These are phyloP conservation scores for Afroboletus lepidellus DNA, from an alignment of 1,284 basidiomycete genomes.

Conservation along the genomic window DNA sequence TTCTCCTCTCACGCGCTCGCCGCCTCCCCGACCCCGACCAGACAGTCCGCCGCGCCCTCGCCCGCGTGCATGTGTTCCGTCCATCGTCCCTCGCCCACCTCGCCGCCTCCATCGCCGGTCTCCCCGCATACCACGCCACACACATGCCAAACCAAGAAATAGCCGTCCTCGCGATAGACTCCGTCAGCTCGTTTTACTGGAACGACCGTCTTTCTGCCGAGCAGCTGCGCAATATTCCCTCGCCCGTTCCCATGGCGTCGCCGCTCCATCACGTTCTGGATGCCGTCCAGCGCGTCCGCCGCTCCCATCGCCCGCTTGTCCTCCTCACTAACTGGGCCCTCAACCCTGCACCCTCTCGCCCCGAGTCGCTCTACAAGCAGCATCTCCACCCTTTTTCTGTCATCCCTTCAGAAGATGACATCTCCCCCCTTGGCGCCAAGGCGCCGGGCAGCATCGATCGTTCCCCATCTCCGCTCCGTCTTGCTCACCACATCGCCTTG, in stretches of 20 bases:
- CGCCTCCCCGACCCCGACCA: slow-evolving; percentile 24
- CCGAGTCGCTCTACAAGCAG: slow-evolving; percentile 46
- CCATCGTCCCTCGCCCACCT: slow-evolving; percentile 67
- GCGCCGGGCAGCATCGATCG: slow-evolving; percentile 8
- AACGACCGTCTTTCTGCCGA: slow-evolving; percentile 65
- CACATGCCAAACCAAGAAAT: slow-evolving; percentile 52
- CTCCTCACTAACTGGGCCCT: slow-evolving; percentile 69
- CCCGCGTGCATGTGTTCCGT: slow-evolving; percentile 61
- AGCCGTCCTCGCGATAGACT: slow-evolving; percentile 68
- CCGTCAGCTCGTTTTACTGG: slow-evolving; percentile 77
- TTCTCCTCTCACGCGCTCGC: slow-evolving; percentile 42
- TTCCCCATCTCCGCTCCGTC: slow-evolving; percentile 24
- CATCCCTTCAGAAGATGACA: slow-evolving; percentile 12
- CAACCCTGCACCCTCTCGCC: slow-evolving; percentile 30
- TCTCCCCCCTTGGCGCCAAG: slow-evolving; percentile 20
- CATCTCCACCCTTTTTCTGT: slow-evolving; percentile 50
- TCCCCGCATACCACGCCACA: slow-evolving; percentile 55
- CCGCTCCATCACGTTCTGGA: slow-evolving; percentile 43
- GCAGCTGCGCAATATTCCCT: slow-evolving; percentile 39
- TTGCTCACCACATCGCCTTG: slow-evolving; percentile 50
- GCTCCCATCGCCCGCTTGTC: slow-evolving; percentile 51
- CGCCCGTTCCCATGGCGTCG: slow-evolving; percentile 13
- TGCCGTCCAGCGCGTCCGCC: slow-evolving; percentile 51
- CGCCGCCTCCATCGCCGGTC: slow-evolving; percentile 57
- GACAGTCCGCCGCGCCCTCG: slow-evolving; percentile 45